Percentiles rank a stretch among this genome's conserved stretches.
phyloP scores from a whole-genome alignment of 1,284 basidiomycete species.

The Inonotus hispidus region DNA sequence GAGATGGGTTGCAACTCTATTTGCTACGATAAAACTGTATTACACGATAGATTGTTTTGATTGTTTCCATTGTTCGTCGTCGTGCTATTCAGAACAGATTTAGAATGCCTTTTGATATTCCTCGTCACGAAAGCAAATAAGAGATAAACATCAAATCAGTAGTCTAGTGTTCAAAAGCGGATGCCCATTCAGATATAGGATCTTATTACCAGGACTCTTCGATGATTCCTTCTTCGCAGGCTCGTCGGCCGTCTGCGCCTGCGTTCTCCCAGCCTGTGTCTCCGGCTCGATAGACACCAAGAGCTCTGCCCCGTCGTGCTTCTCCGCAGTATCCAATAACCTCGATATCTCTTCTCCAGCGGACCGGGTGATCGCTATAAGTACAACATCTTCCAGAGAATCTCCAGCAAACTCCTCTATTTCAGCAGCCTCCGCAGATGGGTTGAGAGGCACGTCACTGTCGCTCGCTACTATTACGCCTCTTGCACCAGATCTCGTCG shows the following conservation, averaged over 20 bases:
- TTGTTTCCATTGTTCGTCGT: neutral
- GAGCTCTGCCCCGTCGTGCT: conserved; percentile 42
- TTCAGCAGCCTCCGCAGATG: conserved; percentile 55
- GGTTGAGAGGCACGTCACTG: conserved; percentile 55
- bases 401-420: conserved; percentile 14
- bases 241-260: conserved; percentile 19
- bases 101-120: conserved; percentile 2
- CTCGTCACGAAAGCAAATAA: conserved; percentile 3
- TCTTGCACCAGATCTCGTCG: conserved; percentile 59
- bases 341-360: conserved; percentile 47
- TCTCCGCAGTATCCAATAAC: conserved; percentile 49
- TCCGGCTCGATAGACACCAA: conserved; percentile 46
- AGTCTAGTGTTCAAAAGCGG: conserved; percentile 71
- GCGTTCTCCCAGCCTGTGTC: conserved; percentile 27
- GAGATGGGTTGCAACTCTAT: no score
- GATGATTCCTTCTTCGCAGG: conserved; percentile 22
- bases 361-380: conserved; percentile 52
- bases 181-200: conserved; percentile 69
- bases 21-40: neutral
- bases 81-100: neutral
- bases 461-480: conserved; percentile 71
- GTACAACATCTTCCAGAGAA: conserved; percentile 40
- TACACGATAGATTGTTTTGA: conserved; percentile 17
- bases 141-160: conserved; percentile 40
- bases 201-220: conserved; percentile 10